A percentile compares a stretch with the other conserved stretches of the same genome.
Conservation (phyloP, 768 basidiomycete species). For the Daedalea quercina region DNA sequence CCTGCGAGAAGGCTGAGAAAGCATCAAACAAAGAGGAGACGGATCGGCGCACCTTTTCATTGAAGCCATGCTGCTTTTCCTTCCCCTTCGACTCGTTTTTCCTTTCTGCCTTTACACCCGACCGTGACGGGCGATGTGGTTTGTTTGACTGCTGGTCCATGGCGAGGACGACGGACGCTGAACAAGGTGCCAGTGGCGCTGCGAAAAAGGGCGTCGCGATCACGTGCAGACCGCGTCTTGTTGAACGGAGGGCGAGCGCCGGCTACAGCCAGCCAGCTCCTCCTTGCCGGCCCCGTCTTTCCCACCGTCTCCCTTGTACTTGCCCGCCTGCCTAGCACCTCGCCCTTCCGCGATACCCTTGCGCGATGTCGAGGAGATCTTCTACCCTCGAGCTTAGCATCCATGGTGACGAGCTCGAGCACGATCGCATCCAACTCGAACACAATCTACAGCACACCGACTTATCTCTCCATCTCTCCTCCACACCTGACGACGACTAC, state of each 20-base stretch:
- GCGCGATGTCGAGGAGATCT: conserved; percentile 13
- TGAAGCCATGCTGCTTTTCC: conserved; percentile 71
- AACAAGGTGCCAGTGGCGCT: no score
- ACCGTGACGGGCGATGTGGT: conserved; percentile 68
- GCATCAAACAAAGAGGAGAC: conserved; percentile 2
- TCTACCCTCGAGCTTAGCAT: conserved; percentile 44
- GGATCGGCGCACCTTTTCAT: conserved; percentile 66
- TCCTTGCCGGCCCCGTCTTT: background rate
- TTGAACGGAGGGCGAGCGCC: conserved; percentile 11
- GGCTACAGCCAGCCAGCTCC: background rate
- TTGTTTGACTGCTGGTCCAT: conserved; percentile 83
- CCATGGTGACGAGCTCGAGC: conserved; percentile 66
- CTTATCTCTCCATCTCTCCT: conserved; percentile 64
- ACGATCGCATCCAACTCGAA: conserved; percentile 72
- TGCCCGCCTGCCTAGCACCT: background rate
- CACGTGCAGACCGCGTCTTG: conserved; percentile 16
- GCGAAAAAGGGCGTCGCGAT: conserved; percentile 3
- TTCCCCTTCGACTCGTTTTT: no score
- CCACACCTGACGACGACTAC: conserved; percentile 34
- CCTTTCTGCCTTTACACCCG: conserved; percentile 71
- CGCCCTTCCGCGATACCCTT: conserved; percentile 13
- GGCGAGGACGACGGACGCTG: background rate
- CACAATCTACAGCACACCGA: conserved; percentile 70
- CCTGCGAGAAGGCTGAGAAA: conserved; percentile 36
- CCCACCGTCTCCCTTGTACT: background rate